Base-by-base conservation (phyloP, 2,329 filamentous ascomycete species). In the Phialophora macrospora region DNA sequence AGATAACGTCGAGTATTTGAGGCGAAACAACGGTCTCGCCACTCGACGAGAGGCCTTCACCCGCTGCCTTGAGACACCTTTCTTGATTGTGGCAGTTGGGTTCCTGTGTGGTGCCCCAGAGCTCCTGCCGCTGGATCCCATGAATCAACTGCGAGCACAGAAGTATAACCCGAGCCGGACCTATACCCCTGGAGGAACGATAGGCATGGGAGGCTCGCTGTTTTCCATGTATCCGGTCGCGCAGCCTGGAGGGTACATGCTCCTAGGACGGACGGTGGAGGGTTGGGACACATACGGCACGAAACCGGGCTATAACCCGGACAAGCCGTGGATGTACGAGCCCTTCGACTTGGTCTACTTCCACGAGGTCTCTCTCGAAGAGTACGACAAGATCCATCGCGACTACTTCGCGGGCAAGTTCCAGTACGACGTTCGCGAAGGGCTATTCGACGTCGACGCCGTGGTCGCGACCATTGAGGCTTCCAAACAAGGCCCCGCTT, bases 1-100 rank as follows among this genome's bases (percentile, higher is more conserved):
- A 0, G 84, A 85, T 67, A 88, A 88, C 64, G 78, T 88, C 30
- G 78, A 82, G 0, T 89, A 88, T 60, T 72, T 79, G 6, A 82
- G 82, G 1, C 80, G 80, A 65, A 84, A 83, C 72, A 85, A 85
- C 67, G 83, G 81, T 17, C 28, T 26, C n/a, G 17, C 28, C 4
- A n/a, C 22, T 28, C 52, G 52, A 4, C 22, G 28, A 11, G 52
- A 28, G 22, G 52, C 28, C 24, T 32, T 55, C 52, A 34, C 8
- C 9, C n/a, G n/a, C n/a, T n/a, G 20, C 24, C 3, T 55, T 17
- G 52, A 34, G 8, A 55, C 52, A 8, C 52, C 24, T n/a, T 55
- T 30, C 26, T 32, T 55, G 22, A 20, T 34, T 4, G 52, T 34
- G 17, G 28, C 52, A 1, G 52, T 32, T 4, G 52, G 52, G 9